Conservation (phyloP, 768 basidiomycete species). For the Naganishia vishniacii region DNA sequence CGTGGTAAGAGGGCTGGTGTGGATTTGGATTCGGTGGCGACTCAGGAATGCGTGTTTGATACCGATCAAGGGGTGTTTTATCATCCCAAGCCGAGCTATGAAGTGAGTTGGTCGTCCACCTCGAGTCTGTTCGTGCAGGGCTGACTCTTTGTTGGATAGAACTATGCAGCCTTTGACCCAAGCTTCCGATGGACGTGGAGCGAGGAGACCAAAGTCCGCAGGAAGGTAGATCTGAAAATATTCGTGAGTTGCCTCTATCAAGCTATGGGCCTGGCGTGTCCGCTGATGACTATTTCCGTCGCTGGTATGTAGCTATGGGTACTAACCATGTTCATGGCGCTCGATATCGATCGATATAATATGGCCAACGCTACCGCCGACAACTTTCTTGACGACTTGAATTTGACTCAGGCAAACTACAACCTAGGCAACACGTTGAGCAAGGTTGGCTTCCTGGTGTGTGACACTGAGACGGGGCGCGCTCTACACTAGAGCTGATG, state of each 20-base stretch:
- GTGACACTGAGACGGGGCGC: neutral
- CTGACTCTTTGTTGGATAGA: constrained; percentile 37
- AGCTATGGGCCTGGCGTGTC: neutral
- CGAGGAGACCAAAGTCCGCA: constrained; percentile 57
- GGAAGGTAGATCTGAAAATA: constrained; percentile 61
- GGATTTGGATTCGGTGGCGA: constrained; percentile 35
- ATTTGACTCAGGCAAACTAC: constrained; percentile 53
- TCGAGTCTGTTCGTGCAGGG: too few species aligned
- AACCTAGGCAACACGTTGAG: constrained; percentile 57
- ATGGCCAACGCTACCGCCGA: constrained; percentile 65
- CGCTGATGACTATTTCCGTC: neutral
- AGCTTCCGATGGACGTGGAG: constrained; percentile 65
- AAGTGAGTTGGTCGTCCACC: constrained; percentile 37
- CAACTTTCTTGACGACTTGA: constrained; percentile 61
- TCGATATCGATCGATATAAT: constrained; percentile 53
- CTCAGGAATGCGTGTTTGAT: constrained; percentile 40
- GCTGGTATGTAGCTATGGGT: constrained; percentile 32
- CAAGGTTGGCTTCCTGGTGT: constrained; percentile 47
- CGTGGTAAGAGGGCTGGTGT: constrained; percentile 22
- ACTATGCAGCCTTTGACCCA: constrained; percentile 62
- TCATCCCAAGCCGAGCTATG: constrained; percentile 34
- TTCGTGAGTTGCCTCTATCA: constrained; percentile 51
- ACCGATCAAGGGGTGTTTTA: constrained; percentile 35
- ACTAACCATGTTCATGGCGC: constrained; percentile 58
- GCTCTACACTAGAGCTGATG: neutral